Evolutionary conservation across 2,329 filamentous ascomycete genomes (phyloP).

Genomic region (Colletotrichum aenigma): DNA sequence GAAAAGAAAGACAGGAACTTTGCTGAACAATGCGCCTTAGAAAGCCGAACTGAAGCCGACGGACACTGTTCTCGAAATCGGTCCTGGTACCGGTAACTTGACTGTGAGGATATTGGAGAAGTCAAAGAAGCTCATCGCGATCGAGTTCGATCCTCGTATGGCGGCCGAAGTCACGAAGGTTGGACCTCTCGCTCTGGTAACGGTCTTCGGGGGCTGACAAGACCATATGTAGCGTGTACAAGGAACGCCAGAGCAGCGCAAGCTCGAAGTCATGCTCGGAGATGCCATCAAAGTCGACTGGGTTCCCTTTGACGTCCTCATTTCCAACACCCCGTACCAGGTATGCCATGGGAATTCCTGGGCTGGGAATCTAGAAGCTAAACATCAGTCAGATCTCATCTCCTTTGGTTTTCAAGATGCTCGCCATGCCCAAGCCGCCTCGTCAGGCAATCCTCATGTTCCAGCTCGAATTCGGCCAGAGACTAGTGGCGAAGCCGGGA

Average conservation of each 20-base stretch:
- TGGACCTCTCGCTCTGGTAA: neutral
- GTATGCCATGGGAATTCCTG: constrained; percentile 33
- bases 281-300: constrained; percentile 62
- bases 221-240: constrained; percentile 80
- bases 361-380: neutral
- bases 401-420: constrained; percentile 88
- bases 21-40: constrained; percentile 45
- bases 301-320: constrained; percentile 82
- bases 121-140: constrained; percentile 80
- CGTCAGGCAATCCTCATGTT: constrained; percentile 92
- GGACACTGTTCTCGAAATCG: constrained; percentile 89
- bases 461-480: constrained; percentile 91
- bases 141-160: constrained; percentile 96
- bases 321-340: constrained; percentile 70
- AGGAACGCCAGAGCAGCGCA: constrained; percentile 82
- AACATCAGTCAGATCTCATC: constrained; percentile 71
- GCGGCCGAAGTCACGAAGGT: constrained; percentile 91
- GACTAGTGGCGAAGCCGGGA: constrained; percentile 79
- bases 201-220: constrained; percentile 60
- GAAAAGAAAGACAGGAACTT: neutral
- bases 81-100: constrained; percentile 87
- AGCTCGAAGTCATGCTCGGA: constrained; percentile 85
- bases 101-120: constrained; percentile 89
- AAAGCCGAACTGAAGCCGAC: constrained; percentile 92
- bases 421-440: constrained; percentile 81